Conservation (phyloP, 805 yeast genomes). For the Nakazawaea ernobii region DNA sequence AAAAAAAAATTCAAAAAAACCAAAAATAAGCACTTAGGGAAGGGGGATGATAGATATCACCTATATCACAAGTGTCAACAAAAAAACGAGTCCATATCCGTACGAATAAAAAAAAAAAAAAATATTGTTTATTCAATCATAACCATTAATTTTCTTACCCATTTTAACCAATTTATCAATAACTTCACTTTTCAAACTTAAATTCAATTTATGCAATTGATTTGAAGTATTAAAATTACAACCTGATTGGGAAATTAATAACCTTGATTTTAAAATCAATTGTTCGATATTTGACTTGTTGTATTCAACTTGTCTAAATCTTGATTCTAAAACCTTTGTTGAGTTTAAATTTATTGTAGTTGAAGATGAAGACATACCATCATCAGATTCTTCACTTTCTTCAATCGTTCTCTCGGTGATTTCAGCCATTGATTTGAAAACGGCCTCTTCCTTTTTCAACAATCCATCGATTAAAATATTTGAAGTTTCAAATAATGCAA, state of each 20-base stretch:
- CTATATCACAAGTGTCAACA: not conserved
- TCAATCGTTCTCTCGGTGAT: conserved; percentile 2
- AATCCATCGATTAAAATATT: conserved; percentile 18
- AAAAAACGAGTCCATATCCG: not conserved
- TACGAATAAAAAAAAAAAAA: not conserved
- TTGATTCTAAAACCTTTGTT: not conserved
- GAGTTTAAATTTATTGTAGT: conserved; percentile 5
- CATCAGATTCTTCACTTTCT: conserved; percentile 6
- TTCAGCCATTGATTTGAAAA: not conserved
- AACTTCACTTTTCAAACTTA: conserved; percentile 23
- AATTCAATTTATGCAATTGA: conserved; percentile 20
- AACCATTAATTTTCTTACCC: conserved; percentile 24
- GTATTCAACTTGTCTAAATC: conserved; percentile 3
- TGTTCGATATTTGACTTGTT: conserved; percentile 18
- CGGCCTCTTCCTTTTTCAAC: conserved; percentile 4
- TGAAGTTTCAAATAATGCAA: conserved; percentile 21
- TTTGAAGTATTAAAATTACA: conserved; percentile 1
- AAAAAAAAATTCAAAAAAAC: too few relatives aligned
- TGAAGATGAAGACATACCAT: conserved; percentile 4
- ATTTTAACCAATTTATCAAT: conserved; percentile 22
- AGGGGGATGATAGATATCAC: not conserved
- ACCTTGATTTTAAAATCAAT: conserved; percentile 17
- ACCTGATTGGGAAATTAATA: conserved; percentile 14
- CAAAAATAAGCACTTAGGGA: too few relatives aligned
- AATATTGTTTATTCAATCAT: conserved; percentile 7